Conservation (phyloP, 75 land plant species). For the Picea glauca region DNA sequence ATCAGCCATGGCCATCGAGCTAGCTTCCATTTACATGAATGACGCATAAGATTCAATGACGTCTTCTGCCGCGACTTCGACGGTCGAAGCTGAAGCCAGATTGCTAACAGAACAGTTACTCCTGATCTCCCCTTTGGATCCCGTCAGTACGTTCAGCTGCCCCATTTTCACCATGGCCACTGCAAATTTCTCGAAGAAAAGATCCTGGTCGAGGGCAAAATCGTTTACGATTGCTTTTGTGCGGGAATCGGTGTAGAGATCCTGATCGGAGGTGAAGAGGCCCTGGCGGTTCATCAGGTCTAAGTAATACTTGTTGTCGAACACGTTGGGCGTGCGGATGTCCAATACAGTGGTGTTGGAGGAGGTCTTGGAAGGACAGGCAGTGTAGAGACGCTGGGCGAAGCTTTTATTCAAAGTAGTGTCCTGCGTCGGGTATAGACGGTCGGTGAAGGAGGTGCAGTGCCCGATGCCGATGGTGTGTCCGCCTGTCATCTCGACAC, state of each 20-base stretch:
- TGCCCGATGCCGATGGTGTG: constrained; percentile 36
- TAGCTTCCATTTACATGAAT: too few relatives aligned
- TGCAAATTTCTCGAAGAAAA: constrained; percentile 27
- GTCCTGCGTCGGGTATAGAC: constrained; percentile 32
- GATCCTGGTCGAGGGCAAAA: constrained; percentile 31
- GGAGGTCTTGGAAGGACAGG: neutral
- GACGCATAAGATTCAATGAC: too few relatives aligned
- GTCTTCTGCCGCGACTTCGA: too few relatives aligned
- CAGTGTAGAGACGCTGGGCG: neutral
- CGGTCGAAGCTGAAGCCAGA: neutral
- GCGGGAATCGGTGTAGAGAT: constrained; percentile 31
- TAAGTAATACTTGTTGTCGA: constrained; percentile 74
- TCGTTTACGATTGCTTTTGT: constrained; percentile 34
- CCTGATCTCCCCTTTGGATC: constrained; percentile 1
- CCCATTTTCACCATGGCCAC: constrained; percentile 7
- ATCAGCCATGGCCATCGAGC: too few relatives aligned
- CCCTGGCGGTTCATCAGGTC: constrained; percentile 51
- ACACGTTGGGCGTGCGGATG: constrained; percentile 34
- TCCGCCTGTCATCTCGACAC: constrained; percentile 12
- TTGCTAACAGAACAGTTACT: neutral
- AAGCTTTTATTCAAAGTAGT: neutral
- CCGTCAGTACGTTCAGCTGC: neutral
- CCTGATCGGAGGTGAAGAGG: constrained; percentile 64
- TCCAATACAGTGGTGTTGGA: constrained; percentile 15
- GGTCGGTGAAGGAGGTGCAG: constrained; percentile 13